A percentile compares a stretch with the other conserved stretches of the same genome.
Conservation (phyloP, 352 stramenopile species). For the Globisporangium emineosum region DNA sequence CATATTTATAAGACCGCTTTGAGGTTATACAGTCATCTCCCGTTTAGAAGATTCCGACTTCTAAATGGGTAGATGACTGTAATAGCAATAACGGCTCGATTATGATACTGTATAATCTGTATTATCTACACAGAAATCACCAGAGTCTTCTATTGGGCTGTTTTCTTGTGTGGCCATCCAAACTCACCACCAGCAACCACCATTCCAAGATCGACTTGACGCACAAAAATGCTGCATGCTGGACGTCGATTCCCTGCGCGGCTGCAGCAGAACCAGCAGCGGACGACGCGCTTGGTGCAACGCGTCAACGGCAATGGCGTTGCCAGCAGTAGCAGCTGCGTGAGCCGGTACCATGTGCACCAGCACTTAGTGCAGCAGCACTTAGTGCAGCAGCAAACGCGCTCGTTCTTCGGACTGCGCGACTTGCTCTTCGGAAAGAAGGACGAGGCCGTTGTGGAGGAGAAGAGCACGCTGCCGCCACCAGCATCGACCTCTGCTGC, state of each 20-base stretch:
- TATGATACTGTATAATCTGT: neutral
- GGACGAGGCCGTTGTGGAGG: conserved; percentile 18
- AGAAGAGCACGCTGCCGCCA: conserved; percentile 6
- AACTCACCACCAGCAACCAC: conserved; percentile 4
- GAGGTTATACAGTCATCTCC: neutral
- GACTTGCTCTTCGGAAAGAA: conserved; percentile 64
- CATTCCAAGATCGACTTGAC: conserved; percentile 3
- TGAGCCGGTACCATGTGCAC: conserved; percentile 11
- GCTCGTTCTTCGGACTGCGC: conserved; percentile 60
- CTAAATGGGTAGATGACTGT: neutral
- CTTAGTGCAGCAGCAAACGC: conserved; percentile 22
- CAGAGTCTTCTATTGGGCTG: conserved; percentile 6
- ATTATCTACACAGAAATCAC: neutral
- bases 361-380: conserved; percentile 18
- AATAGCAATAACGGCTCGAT: neutral
- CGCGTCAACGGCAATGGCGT: conserved; percentile 9
- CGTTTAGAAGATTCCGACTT: neutral
- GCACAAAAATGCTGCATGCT: conserved; percentile 19
- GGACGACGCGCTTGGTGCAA: neutral
- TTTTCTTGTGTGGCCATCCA: conserved; percentile 8
- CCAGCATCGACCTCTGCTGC: neutral
- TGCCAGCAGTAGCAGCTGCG: neutral
- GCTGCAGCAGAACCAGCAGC: conserved; percentile 11
- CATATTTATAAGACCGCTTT: neutral
- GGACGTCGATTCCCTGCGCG: conserved; percentile 20